These are phyloP conservation scores for Candida taoyuanica DNA, from an alignment of 805 yeast species.

Conservation along the genomic window DNA sequence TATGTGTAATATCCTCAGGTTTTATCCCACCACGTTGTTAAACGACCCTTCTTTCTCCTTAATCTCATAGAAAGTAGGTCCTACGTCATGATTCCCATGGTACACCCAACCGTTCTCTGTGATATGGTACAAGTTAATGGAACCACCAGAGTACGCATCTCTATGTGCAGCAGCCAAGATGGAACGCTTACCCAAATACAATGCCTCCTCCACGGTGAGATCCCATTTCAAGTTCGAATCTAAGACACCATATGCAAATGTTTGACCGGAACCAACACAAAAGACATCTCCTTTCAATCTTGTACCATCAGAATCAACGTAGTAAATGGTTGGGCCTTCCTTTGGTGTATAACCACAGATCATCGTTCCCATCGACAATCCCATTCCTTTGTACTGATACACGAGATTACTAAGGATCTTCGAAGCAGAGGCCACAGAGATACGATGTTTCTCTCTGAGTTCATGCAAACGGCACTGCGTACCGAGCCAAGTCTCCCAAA, in stretches of 20 bases:
- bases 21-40: constrained; percentile 56
- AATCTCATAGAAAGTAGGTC: constrained; percentile 85
- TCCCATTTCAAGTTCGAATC: constrained; percentile 94
- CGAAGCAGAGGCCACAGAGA: constrained; percentile 94
- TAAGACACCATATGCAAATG: constrained; percentile 97
- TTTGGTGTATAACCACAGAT: constrained; percentile 93
- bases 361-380: constrained; percentile 99
- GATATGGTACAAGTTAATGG: constrained; percentile 88
- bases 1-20: neutral
- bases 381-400: constrained; percentile 94
- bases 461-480: constrained; percentile 94
- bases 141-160: constrained; percentile 98
- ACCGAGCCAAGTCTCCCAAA: constrained; percentile 99
- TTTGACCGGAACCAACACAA: constrained; percentile 98
- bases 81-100: constrained; percentile 94
- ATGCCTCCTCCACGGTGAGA: constrained; percentile 85
- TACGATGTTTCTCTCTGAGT: constrained; percentile 89
- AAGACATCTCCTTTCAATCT: constrained; percentile 91
- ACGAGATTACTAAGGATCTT: constrained; percentile 88
- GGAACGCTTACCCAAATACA: constrained; percentile 90
- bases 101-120: constrained; percentile 92
- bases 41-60: constrained; percentile 87
- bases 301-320: constrained; percentile 96
- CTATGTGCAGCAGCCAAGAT: constrained; percentile 97
- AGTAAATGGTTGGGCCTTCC: constrained; percentile 93